phyloP scores from a whole-genome alignment of 257 asterid species.

The Solanum ossicruentum region DNA sequence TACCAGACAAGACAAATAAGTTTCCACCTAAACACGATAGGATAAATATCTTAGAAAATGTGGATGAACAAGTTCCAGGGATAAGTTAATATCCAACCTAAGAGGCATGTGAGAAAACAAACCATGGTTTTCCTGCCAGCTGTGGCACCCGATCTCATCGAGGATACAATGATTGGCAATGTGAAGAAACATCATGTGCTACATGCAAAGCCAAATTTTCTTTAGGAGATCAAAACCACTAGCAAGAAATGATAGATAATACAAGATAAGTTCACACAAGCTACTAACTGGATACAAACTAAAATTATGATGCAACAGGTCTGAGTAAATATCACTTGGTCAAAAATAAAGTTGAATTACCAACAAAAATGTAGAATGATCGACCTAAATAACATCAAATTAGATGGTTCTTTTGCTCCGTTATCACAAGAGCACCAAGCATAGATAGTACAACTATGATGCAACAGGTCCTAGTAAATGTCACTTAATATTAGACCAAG shows the following conservation, averaged over 20 bases:
- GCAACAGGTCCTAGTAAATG: not conserved
- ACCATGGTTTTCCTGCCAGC: conserved; percentile 98
- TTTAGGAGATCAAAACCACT: not conserved
- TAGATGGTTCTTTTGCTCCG: not conserved
- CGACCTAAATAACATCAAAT: not conserved
- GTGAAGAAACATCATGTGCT: conserved; percentile 77
- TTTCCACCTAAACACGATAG: conserved; percentile 48
- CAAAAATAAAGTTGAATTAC: not conserved
- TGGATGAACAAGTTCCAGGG: not conserved
- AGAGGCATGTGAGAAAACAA: not conserved
- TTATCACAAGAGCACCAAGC: not conserved
- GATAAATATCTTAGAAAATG: not conserved
- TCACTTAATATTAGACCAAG: not conserved
- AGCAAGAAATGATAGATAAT: not conserved
- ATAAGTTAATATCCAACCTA: not conserved
- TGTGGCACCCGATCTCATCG: conserved; percentile 85
- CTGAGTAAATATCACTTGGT: not conserved
- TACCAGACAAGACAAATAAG: conserved; percentile 80
- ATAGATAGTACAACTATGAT: not conserved
- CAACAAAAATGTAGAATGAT: not conserved
- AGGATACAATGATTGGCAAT: conserved; percentile 81
- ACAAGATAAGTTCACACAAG: not conserved
- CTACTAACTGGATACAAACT: not conserved
- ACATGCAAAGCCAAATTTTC: not conserved
- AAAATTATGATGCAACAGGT: not conserved